These are phyloP conservation scores for Chlamydomonas asymmetrica DNA, from an alignment of 139 green algal species.

Conservation along the genomic window DNA sequence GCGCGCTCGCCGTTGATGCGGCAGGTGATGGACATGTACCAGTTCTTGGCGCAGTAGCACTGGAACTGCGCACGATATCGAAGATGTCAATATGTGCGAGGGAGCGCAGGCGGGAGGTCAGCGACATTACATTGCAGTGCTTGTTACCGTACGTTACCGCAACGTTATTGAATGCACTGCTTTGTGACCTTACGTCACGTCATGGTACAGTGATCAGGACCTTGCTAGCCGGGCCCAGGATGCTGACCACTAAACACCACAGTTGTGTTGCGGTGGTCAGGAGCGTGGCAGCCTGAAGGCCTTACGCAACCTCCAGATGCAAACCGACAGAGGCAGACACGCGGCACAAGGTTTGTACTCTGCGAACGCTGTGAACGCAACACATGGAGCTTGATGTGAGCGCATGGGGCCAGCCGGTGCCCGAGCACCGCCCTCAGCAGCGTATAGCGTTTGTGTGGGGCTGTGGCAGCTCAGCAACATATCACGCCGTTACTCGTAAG, in stretches of 20 bases:
- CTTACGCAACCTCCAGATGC: too few relatives aligned
- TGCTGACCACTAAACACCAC: neutral
- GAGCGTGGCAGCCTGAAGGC: too few relatives aligned
- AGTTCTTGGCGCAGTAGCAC: slow-evolving; percentile 54
- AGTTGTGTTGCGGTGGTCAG: too few relatives aligned
- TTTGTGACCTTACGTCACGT: neutral
- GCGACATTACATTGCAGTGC: neutral
- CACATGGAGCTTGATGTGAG: too few relatives aligned
- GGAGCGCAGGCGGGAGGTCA: neutral
- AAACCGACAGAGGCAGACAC: too few relatives aligned
- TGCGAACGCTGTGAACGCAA: too few relatives aligned
- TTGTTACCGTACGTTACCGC: neutral
- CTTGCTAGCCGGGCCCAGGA: neutral
- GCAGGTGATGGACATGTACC: slow-evolving; percentile 24
- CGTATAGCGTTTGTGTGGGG: too few relatives aligned
- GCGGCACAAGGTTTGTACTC: too few relatives aligned
- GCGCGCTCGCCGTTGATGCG: slow-evolving; percentile 1
- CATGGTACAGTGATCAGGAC: neutral
- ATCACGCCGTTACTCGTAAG: too few relatives aligned
- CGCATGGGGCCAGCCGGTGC: too few relatives aligned
- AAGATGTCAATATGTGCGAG: neutral
- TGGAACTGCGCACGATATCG: slow-evolving; percentile 29
- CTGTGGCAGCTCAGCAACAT: too few relatives aligned
- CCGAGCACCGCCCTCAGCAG: too few relatives aligned
- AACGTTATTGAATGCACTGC: neutral